Evolutionary conservation across 2,329 filamentous ascomycete genomes (phyloP).

Genomic region (Diplodia sapinea): DNA sequence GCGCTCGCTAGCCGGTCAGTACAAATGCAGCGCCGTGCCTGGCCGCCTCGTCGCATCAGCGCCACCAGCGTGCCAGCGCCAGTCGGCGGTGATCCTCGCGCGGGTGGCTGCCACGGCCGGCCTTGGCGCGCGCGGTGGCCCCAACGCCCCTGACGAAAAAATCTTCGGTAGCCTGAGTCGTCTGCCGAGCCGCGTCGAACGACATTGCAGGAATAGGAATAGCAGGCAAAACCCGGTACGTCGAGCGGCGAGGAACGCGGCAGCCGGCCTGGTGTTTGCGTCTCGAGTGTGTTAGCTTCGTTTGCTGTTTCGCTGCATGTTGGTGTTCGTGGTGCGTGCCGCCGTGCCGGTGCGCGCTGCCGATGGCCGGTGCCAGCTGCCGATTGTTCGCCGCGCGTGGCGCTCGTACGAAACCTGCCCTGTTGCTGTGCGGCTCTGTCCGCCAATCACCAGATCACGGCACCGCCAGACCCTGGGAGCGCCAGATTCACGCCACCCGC

Average conservation of each 20-base stretch:
- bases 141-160: conserved; percentile 21
- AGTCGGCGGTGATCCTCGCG: conserved; percentile 22
- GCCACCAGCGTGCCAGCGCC: neutral
- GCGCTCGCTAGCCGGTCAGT: conserved; percentile 7
- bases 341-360: neutral
- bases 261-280: neutral
- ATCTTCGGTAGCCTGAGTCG: conserved; percentile 19
- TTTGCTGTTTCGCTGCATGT: neutral
- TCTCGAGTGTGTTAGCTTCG: neutral
- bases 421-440: conserved; percentile 11
- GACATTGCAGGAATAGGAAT: conserved; percentile 3
- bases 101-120: conserved; percentile 13
- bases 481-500: conserved; percentile 25
- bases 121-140: conserved; percentile 21
- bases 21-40: conserved; percentile 22
- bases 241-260: neutral
- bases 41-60: neutral
- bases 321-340: neutral
- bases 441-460: conserved; percentile 16
- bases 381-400: neutral
- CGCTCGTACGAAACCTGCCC: neutral
- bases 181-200: conserved; percentile 21
- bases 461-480: conserved; percentile 13
- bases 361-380: neutral
- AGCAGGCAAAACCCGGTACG: neutral